Conservation (phyloP, 352 stramenopile species). For the Globisporangium uncinulatum region DNA sequence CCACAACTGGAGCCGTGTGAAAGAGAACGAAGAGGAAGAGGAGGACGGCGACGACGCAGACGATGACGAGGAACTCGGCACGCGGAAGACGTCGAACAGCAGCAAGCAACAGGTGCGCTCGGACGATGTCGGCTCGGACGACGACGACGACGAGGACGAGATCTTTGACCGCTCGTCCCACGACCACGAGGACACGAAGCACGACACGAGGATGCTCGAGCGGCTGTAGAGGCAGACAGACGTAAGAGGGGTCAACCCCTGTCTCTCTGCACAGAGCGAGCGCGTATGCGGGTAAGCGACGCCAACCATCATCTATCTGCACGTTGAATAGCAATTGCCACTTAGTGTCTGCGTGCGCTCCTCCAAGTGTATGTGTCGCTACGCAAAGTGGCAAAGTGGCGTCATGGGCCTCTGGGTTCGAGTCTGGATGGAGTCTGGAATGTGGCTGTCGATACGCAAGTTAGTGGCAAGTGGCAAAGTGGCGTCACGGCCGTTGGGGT, state of each 20-base stretch:
- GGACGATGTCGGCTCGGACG: conserved; percentile 15
- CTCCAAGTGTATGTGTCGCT: too few species aligned
- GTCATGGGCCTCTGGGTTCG: too few species aligned
- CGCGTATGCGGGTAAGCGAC: too few species aligned
- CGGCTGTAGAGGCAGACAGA: conserved; percentile 35
- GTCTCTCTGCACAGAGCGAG: background rate
- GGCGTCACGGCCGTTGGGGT: too few species aligned
- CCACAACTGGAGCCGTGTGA: conserved; percentile 65
- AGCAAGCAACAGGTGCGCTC: conserved; percentile 34
- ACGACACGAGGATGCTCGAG: conserved; percentile 51
- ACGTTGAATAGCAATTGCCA: too few species aligned
- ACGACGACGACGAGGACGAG: conserved; percentile 60
- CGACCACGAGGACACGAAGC: conserved; percentile 33
- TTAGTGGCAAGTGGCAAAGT: too few species aligned
- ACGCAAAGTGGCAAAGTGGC: too few species aligned
- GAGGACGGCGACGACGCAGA: conserved; percentile 61
- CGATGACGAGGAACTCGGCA: conserved; percentile 43
- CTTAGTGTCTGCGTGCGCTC: too few species aligned
- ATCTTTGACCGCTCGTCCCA: conserved; percentile 52
- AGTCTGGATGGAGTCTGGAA: too few species aligned
- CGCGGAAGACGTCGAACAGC: conserved; percentile 12
- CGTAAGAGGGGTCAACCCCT: background rate
- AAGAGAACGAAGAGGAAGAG: conserved; percentile 59
- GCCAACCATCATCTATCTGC: too few species aligned
- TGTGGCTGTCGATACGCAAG: too few species aligned